Conservation (phyloP, 495 filamentous ascomycete species). For the Aspergillus conjunctus region DNA sequence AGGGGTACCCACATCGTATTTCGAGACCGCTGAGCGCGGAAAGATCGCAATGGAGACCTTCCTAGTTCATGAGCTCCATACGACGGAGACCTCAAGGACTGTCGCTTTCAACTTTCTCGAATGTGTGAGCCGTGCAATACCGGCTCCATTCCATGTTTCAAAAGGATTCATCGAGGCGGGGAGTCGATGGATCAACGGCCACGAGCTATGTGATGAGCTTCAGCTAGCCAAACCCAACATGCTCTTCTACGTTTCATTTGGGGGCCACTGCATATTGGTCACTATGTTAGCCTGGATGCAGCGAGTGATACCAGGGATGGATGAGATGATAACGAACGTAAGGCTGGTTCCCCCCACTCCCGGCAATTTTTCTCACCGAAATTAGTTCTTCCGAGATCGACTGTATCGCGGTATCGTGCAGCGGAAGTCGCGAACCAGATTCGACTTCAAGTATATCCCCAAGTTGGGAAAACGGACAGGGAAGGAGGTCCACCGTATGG, state of each 20-base stretch:
- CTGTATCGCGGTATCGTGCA: conserved; percentile 21
- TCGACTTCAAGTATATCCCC: conserved; percentile 54
- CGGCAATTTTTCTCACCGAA: conserved; percentile 1
- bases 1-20: conserved; percentile 58
- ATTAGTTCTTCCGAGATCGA: conserved; percentile 3
- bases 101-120: conserved; percentile 72
- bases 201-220: conserved; percentile 54
- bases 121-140: conserved; percentile 48
- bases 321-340: conserved; percentile 36
- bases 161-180: conserved; percentile 44
- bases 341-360: conserved; percentile 2
- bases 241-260: conserved; percentile 49
- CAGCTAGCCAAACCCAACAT: conserved; percentile 50
- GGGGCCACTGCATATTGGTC: conserved; percentile 51
- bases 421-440: conserved; percentile 23
- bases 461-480: conserved; percentile 42
- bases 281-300: conserved; percentile 42
- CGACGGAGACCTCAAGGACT: conserved; percentile 56
- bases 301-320: conserved; percentile 35
- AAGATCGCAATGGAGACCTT: conserved; percentile 63
- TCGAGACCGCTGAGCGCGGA: conserved; percentile 57
- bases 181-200: conserved; percentile 54
- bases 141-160: conserved; percentile 56
- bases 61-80: conserved; percentile 59
- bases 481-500: conserved; percentile 29